Evolutionary conservation across 2,329 filamentous ascomycete genomes (phyloP).

Genomic region (Ophiostoma himal-ulmi): DNA sequence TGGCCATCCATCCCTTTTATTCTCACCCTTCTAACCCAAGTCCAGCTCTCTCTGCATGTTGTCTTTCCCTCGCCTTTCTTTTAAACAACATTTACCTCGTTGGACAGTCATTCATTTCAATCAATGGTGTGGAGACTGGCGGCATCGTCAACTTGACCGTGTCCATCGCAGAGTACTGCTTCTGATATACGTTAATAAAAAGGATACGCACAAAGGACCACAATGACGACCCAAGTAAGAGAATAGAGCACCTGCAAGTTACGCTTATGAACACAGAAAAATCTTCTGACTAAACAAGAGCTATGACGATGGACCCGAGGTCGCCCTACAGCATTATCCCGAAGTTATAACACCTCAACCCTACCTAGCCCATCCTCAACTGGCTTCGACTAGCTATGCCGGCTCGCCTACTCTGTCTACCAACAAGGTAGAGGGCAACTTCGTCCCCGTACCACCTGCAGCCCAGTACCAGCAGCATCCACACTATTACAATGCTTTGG

Average conservation of each 20-base stretch:
- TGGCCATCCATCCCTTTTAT: neutral
- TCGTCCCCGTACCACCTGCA: neutral
- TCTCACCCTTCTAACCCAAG: neutral
- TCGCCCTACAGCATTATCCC: constrained; percentile 18
- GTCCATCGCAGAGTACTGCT: too few relatives aligned
- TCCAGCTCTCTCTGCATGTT: neutral
- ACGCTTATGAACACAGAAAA: neutral
- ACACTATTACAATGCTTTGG: neutral
- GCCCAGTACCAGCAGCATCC: neutral
- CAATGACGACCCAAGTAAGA: neutral
- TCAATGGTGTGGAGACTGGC: too few relatives aligned
- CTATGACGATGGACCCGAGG: constrained; percentile 20
- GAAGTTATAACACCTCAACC: constrained; percentile 11
- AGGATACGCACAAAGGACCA: too few relatives aligned
- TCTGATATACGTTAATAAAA: too few relatives aligned
- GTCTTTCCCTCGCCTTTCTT: neutral
- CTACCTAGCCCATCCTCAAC: neutral
- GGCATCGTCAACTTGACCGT: too few relatives aligned
- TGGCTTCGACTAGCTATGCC: neutral
- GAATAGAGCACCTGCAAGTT: neutral
- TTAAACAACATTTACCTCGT: neutral
- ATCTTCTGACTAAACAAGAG: neutral
- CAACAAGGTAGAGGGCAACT: neutral
- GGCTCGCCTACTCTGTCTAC: neutral
- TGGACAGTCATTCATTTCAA: too few relatives aligned